Evolutionary conservation across 1,139 yeast species (phyloP).

Genomic region (Pichia kudriavzevii): DNA sequence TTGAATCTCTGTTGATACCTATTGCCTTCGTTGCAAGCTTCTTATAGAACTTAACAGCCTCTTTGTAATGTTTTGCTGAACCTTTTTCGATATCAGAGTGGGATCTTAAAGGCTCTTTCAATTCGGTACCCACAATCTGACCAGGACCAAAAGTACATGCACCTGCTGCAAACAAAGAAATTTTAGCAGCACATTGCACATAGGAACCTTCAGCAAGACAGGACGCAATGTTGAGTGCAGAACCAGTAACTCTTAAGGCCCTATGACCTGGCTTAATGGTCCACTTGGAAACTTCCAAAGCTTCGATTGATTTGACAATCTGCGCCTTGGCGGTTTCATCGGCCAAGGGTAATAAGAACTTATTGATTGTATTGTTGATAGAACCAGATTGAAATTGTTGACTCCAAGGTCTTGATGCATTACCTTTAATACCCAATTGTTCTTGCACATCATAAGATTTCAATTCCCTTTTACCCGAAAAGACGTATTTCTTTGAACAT

Average conservation of each 20-base stretch:
- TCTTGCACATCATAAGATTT: constrained; percentile 29
- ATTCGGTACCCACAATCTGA: constrained; percentile 81
- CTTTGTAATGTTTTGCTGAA: constrained; percentile 84
- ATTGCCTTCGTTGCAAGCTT: constrained; percentile 66
- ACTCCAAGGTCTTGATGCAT: constrained; percentile 28
- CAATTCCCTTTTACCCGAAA: constrained; percentile 81
- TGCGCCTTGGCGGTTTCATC: constrained; percentile 83
- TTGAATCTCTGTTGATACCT: constrained; percentile 27
- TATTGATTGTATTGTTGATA: constrained; percentile 39
- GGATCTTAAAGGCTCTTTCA: constrained; percentile 94
- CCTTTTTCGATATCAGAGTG: constrained; percentile 93
- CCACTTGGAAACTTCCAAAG: constrained; percentile 85
- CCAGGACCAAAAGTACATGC: constrained; percentile 97
- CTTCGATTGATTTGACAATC: constrained; percentile 73
- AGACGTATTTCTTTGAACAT: constrained; percentile 76
- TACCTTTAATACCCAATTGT: constrained; percentile 28
- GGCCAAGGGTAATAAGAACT: constrained; percentile 81
- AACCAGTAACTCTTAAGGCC: constrained; percentile 88
- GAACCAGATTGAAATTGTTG: constrained; percentile 24
- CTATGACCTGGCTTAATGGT: constrained; percentile 81
- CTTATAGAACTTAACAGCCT: constrained; percentile 83
- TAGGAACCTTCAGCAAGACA: constrained; percentile 78
- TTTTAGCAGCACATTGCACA: constrained; percentile 84
- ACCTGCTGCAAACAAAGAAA: constrained; percentile 88
- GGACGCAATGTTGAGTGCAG: constrained; percentile 82